phyloP scores from a whole-genome alignment of 2,329 filamentous ascomycete genomes.

The Cladosporium sp. region DNA sequence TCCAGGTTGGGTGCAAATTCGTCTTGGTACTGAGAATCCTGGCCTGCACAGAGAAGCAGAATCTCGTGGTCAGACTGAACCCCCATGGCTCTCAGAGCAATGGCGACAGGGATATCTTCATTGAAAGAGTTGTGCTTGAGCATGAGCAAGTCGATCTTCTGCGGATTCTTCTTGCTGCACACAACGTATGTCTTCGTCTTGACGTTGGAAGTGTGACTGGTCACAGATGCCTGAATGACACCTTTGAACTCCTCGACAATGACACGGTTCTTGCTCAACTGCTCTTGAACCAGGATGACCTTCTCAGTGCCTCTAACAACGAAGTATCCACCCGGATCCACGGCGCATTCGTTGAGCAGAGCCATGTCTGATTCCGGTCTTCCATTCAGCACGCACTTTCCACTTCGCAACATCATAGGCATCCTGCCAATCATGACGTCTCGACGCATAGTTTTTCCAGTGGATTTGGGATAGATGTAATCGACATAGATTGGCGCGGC shows the following conservation, averaged over 20 bases:
- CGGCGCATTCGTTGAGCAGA: conserved; percentile 85
- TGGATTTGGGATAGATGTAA: conserved; percentile 82
- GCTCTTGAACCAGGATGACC: conserved; percentile 96
- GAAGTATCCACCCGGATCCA: conserved; percentile 97
- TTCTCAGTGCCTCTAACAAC: conserved; percentile 98
- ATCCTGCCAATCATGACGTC: conserved; percentile 80
- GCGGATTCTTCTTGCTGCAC: conserved; percentile 20
- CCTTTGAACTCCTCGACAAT: conserved; percentile 97
- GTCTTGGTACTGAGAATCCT: conserved; percentile 85
- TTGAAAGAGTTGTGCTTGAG: conserved; percentile 89
- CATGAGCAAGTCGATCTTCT: conserved; percentile 89
- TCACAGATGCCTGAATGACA: conserved; percentile 91
- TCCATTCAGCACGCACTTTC: conserved; percentile 80
- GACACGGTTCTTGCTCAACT: conserved; percentile 97
- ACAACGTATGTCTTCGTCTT: conserved; percentile 98
- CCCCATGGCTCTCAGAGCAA: conserved; percentile 88
- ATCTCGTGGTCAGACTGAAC: conserved; percentile 95
- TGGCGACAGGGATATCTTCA: conserved; percentile 92
- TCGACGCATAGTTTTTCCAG: conserved; percentile 67
- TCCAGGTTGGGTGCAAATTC: conserved; percentile 96
- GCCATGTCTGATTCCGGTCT: conserved; percentile 88
- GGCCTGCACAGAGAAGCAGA: conserved; percentile 81
- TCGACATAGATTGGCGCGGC: conserved; percentile 91
- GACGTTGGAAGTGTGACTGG: conserved; percentile 93
- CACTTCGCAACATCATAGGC: conserved; percentile 95